Base-by-base conservation (phyloP, 495 filamentous ascomycete species). In the Lichina pygmaea region DNA sequence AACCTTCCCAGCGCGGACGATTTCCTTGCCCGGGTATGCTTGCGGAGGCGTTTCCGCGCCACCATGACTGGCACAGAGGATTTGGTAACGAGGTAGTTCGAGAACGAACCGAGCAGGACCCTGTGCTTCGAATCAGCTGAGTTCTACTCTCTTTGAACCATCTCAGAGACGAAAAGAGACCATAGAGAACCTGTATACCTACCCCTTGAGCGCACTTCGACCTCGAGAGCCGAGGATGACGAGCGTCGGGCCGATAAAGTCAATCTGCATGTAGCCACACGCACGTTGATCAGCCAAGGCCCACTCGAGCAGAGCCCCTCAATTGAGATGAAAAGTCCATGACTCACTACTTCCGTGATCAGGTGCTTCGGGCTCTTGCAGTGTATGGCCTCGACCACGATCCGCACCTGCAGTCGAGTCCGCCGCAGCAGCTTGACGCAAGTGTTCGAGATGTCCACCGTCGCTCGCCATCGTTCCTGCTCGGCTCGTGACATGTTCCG, bases 41-140 rank as follows among this genome's bases (percentile, higher is more conserved):
- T 79, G 44, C 77, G 71, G 44, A 85, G 62, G 48, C 77, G 76
- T 63, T 81, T 85, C 30, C 82, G 68, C 3, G 82, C 84, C 15
- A 91, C 81, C 84, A 92, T 91, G 31, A 91, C 84, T 0, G 89
- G 89, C n/a, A 93, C 84, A 7, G 81, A 91, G 44, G 79, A 86
- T 61, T 94, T 93, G 40, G 81, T 86, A 30, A 97, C 82, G 9
- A 97, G 68, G 56, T 97, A 97, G 56, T 93, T 94, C 46, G 81
- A 86, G 59, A 97, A 95, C 3, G 85, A 93, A 13, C 89, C 89
- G 13, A 95, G 69, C 33, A 97, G 72, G 30, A 91, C 83, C 53
- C 83, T 89, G 50, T 34, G 31, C 8, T 15, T 48, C 15, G 50
- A 41, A 49, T 45, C 51, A 46, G 40, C 8, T 52, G 41, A 31